phyloP scores from a whole-genome alignment of 768 basidiomycete species.

The Scleroderma citrinum region DNA sequence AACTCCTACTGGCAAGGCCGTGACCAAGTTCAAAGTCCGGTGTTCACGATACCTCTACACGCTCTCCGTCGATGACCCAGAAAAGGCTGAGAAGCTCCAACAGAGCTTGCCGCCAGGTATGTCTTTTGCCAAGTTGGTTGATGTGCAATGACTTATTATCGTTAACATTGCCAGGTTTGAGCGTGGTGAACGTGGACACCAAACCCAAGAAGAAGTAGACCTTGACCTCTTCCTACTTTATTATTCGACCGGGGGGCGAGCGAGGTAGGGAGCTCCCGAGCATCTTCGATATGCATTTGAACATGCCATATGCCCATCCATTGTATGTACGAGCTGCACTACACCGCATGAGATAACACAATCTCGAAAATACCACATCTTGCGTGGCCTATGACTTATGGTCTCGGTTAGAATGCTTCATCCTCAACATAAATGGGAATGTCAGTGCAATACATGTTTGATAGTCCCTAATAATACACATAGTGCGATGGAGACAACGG shows the following conservation, averaged over 20 bases:
- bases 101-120: conserved; percentile 91
- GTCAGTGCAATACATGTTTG: conserved; percentile 15
- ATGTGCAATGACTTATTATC: neutral
- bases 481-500: conserved; percentile 15
- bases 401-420: neutral
- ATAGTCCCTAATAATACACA: conserved; percentile 17
- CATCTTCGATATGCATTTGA: conserved; percentile 8
- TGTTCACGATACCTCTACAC: conserved; percentile 98
- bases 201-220: conserved; percentile 68
- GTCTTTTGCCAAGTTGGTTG: conserved; percentile 21
- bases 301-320: conserved; percentile 17
- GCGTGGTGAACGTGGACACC: conserved; percentile 66
- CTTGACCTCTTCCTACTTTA: conserved; percentile 3
- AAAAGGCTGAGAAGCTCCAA: conserved; percentile 97
- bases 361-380: neutral
- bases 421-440: neutral
- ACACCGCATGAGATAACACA: conserved; percentile 9
- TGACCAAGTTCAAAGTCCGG: conserved; percentile 98
- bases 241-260: conserved; percentile 1
- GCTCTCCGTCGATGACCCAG: conserved; percentile 89
- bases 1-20: conserved; percentile 61
- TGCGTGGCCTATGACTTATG: neutral
- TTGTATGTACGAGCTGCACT: conserved; percentile 13
- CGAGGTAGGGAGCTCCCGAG: conserved; percentile 3
- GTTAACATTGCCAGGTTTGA: conserved; percentile 46